These are phyloP conservation scores for Chlorella sorokiniana DNA, from an alignment of 139 green algal genomes.

Conservation along the genomic window DNA sequence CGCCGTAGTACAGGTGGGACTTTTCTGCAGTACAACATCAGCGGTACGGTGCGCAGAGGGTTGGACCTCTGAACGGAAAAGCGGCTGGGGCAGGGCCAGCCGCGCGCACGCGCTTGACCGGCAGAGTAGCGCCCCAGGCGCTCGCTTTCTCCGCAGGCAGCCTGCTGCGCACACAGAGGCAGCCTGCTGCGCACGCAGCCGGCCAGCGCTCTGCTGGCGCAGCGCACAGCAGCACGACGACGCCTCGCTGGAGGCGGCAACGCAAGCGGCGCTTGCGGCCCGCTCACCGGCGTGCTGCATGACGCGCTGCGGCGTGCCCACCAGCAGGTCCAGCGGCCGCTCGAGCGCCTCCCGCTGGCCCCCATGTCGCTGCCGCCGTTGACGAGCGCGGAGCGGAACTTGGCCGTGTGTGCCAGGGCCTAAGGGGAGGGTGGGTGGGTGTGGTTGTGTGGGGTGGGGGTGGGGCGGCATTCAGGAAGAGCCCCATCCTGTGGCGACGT, in stretches of 20 bases:
- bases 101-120: not conserved
- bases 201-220: too few species aligned
- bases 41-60: too few species aligned
- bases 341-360: conserved; percentile 66
- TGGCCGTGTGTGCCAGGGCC: conserved; percentile 76
- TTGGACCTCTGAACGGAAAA: not conserved
- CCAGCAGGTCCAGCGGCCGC: conserved; percentile 82
- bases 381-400: conserved; percentile 76
- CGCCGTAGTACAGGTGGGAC: conserved; percentile 81
- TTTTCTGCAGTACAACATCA: conserved; percentile 42
- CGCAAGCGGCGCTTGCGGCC: too few species aligned
- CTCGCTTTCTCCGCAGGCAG: not conserved
- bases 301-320: conserved; percentile 86
- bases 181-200: too few species aligned
- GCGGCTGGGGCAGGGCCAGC: not conserved
- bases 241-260: too few species aligned
- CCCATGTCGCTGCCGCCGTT: conserved; percentile 49
- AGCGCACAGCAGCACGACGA: too few species aligned
- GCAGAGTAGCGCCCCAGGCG: not conserved
- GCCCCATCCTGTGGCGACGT: too few species aligned
- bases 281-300: conserved; percentile 70
- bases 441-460: too few species aligned
- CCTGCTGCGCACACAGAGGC: too few species aligned
- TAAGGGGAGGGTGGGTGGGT: too few species aligned
- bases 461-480: too few species aligned